Base-by-base conservation (phyloP, 2,329 filamentous ascomycete species). In the Ampelomyces quisqualis region DNA sequence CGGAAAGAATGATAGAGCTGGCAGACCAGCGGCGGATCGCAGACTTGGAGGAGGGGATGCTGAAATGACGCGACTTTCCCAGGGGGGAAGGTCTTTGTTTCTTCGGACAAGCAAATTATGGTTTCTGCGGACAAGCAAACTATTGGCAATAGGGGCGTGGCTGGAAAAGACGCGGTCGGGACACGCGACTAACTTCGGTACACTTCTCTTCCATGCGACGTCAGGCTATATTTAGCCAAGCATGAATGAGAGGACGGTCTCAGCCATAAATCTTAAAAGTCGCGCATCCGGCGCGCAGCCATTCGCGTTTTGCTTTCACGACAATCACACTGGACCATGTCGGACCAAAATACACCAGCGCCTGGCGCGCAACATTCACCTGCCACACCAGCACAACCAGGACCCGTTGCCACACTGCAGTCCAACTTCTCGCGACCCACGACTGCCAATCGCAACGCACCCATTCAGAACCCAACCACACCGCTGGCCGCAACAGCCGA, bases 1-100 rank as follows among this genome's bases (percentile, higher is more conserved):
- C 47, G 9, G 22, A 48, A 7, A 37, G 47, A 3, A 57, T 62
- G 49, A 33, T 57, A 9, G 47, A 43, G 9, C 17, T 61, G 20
- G 55, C 55, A 4, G 43, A 47, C 5, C 34, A 37, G 21, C 49
- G 58, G 21, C 39, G 33, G 5, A 42, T 61, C 21, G 56, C 55
- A 3, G 47, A 55, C 34, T 18, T 45, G 2, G 40, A 40, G 2
- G 9, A 27, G 10, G 10, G 38, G n/a, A n/a, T n/a, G n/a, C n/a
- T n/a, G n/a, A n/a, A n/a, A n/a, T n/a, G n/a, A n/a, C n/a, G n/a
- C n/a, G n/a, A n/a, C n/a, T n/a, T n/a, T n/a, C n/a, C n/a, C n/a
- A n/a, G n/a, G n/a, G n/a, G n/a, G n/a, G n/a, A n/a, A n/a, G n/a
- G n/a, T n/a, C n/a, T n/a, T n/a, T n/a, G n/a, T n/a, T n/a, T n/a